Evolutionary conservation across 441 rosid genomes (phyloP).

Genomic region (Macaranga tanarius): DNA sequence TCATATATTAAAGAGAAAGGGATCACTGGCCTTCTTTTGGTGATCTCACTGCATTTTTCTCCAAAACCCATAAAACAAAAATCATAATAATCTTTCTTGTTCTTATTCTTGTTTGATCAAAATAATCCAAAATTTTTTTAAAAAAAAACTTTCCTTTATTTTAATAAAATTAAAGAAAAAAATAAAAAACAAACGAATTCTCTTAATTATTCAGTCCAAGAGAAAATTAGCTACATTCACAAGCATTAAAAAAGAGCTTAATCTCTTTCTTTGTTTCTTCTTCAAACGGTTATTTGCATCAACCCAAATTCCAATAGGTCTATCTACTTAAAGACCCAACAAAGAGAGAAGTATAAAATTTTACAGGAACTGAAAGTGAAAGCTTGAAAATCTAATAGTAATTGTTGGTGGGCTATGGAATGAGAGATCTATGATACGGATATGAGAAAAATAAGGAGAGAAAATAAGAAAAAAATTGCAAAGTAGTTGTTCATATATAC

Average conservation of each 20-base stretch:
- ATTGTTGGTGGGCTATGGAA: neutral
- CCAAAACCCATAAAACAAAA: slow-evolving; percentile 15
- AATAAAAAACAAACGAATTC: neutral
- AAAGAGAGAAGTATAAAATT: neutral
- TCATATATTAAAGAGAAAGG: neutral
- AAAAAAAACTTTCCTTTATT: neutral
- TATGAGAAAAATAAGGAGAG: neutral
- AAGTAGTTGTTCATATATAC: neutral
- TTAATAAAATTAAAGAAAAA: neutral
- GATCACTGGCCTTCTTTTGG: slow-evolving; percentile 52
- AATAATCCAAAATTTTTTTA: neutral
- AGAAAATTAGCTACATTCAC: neutral
- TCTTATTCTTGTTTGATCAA: slow-evolving; percentile 7
- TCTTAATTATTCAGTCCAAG: neutral
- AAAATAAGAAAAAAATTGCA: neutral
- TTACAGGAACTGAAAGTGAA: neutral
- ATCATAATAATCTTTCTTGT: slow-evolving; percentile 7
- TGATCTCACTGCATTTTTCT: slow-evolving; percentile 59
- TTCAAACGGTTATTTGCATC: slow-evolving; percentile 14
- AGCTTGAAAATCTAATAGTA: neutral
- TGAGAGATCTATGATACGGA: slow-evolving; percentile 5
- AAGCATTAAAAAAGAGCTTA: neutral
- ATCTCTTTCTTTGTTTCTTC: neutral
- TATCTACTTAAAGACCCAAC: neutral
- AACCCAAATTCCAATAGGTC: neutral